Percentiles rank a stretch among this genome's conserved stretches.
phyloP scores from a whole-genome alignment of 2,329 filamentous ascomycete genomes.

The Ceratocystis destructans region DNA sequence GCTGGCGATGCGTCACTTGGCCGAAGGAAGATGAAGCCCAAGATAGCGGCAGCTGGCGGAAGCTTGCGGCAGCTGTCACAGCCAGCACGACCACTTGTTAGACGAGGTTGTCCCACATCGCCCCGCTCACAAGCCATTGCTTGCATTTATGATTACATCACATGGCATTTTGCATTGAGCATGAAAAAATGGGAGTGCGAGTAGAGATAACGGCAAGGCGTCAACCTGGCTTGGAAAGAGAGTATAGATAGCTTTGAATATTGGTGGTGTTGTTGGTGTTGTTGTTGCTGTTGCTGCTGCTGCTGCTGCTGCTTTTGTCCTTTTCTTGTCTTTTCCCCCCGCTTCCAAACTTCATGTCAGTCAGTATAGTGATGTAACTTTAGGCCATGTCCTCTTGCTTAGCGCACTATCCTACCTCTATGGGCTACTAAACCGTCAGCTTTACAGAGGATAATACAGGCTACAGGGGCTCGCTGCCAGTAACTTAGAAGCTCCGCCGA shows the following conservation, averaged over 20 bases:
- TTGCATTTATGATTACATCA: background rate
- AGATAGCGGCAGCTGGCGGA: background rate
- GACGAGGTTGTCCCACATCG: background rate
- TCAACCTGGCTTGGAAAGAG: too few relatives aligned
- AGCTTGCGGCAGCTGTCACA: background rate
- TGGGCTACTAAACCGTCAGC: background rate
- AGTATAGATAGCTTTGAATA: too few relatives aligned
- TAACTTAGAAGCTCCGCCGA: background rate
- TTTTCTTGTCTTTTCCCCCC: too few relatives aligned
- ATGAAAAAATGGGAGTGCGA: too few relatives aligned
- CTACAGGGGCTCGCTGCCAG: background rate
- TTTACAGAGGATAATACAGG: background rate
- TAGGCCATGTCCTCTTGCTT: background rate
- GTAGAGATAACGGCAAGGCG: too few relatives aligned
- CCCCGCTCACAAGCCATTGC: background rate
- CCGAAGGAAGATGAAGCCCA: background rate
- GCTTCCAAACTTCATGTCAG: too few relatives aligned
- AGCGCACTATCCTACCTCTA: background rate
- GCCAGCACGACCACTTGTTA: too few relatives aligned
- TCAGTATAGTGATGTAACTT: too few relatives aligned
- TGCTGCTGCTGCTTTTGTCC: too few relatives aligned
- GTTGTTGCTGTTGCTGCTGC: too few relatives aligned
- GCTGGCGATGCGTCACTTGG: conserved; percentile 10
- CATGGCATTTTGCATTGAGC: background rate
- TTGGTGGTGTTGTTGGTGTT: too few relatives aligned